Evolutionary conservation across 2,329 filamentous ascomycete genomes (phyloP), one percentile per base, ranked within the genome.

Genomic region (Sarocladiaceae sp.): DNA sequence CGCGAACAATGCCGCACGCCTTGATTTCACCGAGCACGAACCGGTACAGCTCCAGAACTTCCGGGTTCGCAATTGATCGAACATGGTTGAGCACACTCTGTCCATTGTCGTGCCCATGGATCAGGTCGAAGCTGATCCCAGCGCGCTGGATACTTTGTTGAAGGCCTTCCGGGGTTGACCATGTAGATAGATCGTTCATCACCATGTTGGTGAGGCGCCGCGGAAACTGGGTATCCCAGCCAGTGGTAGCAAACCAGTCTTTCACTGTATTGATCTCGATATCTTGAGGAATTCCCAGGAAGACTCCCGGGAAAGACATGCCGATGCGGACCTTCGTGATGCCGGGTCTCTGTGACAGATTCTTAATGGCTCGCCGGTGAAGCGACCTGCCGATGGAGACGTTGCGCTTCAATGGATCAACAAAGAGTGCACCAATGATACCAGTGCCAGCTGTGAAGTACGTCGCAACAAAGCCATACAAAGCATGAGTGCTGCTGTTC

Each of bases 401-500:
- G 55, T 90, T 93, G 26, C 91, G 80, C 56, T 94, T 84, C 3
- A 76, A 69, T 0, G 91, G 90, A 52, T 96, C 90, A 29, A 97
- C 91, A 49, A 96, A 85, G n/a, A 97, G 73, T 3, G 87, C 81
- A 1, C 85, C 89, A 42, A 97, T 80, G 15, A 88, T 83, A 13
- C 88, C 88, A 4, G 82, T 82, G 1, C 67, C 67, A 32, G 80
- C 80, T 57, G 85, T 80, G 59, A 80, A 89, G 59, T 95, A 96
- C 0, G 89, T 95, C 0, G 89, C 85, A 56, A 86, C 91, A 62
- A 96, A 97, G 2, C 90, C 90, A 57, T 95, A 96, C 0, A 97
- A 67, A 0, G 87, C 87, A 50, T 88, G 84, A 0, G 90, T 97
- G 61, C 86, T 95, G 66, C 87, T 94, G 60, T 96, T 97, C 16